Base-by-base conservation (phyloP, 257 asterid genomes). In the Fraxinus pennsylvanica region DNA sequence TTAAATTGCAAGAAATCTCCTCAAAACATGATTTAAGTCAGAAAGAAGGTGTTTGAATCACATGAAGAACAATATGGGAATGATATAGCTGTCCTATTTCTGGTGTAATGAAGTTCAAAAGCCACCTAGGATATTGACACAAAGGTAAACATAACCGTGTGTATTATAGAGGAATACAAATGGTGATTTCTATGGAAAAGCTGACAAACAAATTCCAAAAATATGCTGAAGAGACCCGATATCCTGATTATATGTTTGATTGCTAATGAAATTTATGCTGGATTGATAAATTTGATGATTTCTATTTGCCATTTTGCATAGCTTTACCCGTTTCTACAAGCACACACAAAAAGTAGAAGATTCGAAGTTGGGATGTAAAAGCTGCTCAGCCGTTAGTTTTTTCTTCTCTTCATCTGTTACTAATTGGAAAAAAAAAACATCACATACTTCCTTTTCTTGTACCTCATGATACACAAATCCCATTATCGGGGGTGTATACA, bases 61-160 rank as follows among this genome's bases (percentile, higher is more conserved):
- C 22, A 36, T 71, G n/a, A 21, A 22, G 74, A 21, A 38, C 59
- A 71, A 7, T 41, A 38, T 21, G 50, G 41, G 74, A 70, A n/a
- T 21, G 10, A 57, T 57, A 21, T 57, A 57, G 67, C 10, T 19
- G 68, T 61, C 68, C 33, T 61, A 25, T 22, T 61, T 61, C 15
- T 8, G 68, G 68, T 22, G 32, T 21, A 9, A 61, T 21, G 33
- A 57, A 61, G 68, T 22, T 41, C 72, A 65, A 38, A 10, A 77
- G 41, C 72, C 68, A 69, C 43, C 68, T 43, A 72, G 63, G n/a
- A 61, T n/a, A 21, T 6, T 61, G 68, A 61, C 68, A 21, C 12
- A 61, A 15, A 61, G 14, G 68, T 61, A 61, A 59, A 59, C 0
- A 21, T 17, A 59, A 50, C 1, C 21, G 59, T 1, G 5, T 3